A percentile compares a stretch with the other conserved stretches of the same genome.
These are phyloP conservation scores for Tulasnella sp. DNA, from an alignment of 768 basidiomycete genomes.

Conservation along the genomic window DNA sequence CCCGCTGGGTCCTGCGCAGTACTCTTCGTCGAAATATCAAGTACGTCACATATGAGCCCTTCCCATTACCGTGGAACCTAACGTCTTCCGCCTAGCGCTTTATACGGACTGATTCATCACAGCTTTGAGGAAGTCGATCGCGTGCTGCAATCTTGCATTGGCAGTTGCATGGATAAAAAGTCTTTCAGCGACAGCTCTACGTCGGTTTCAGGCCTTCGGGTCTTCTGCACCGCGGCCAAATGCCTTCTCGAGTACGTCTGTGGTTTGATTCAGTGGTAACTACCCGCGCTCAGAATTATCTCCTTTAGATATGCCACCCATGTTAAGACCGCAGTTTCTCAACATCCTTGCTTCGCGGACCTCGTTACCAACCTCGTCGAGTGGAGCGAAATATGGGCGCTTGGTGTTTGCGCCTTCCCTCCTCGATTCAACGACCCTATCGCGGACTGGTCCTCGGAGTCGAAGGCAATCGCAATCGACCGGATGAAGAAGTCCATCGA, in stretches of 20 bases:
- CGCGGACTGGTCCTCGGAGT: slow-evolving; percentile 28
- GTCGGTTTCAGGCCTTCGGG: slow-evolving; percentile 44
- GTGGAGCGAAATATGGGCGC: slow-evolving; percentile 52
- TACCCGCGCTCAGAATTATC: too few relatives aligned
- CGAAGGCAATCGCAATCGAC: slow-evolving; percentile 41
- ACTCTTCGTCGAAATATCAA: not conserved
- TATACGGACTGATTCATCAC: not conserved
- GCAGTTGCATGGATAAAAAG: not conserved
- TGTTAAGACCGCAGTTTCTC: slow-evolving; percentile 52
- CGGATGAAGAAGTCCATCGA: slow-evolving; percentile 39
- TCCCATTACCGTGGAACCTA: too few relatives aligned
- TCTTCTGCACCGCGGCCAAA: slow-evolving; percentile 46
- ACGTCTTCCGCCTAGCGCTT: not conserved
- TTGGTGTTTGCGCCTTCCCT: slow-evolving; percentile 39
- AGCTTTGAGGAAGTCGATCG: not conserved
- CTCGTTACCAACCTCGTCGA: slow-evolving; percentile 44
- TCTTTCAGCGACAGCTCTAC: not conserved
- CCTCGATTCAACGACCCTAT: slow-evolving; percentile 47
- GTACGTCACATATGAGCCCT: not conserved
- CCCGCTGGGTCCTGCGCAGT: not conserved
- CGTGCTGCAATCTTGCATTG: not conserved
- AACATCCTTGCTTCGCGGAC: slow-evolving; percentile 43
- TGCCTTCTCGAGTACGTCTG: slow-evolving; percentile 52
- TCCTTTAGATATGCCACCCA: slow-evolving; percentile 49
- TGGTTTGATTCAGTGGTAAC: not conserved